Conservation (phyloP, 1,139 yeast species). For the Casaregolazyma lundiana region DNA sequence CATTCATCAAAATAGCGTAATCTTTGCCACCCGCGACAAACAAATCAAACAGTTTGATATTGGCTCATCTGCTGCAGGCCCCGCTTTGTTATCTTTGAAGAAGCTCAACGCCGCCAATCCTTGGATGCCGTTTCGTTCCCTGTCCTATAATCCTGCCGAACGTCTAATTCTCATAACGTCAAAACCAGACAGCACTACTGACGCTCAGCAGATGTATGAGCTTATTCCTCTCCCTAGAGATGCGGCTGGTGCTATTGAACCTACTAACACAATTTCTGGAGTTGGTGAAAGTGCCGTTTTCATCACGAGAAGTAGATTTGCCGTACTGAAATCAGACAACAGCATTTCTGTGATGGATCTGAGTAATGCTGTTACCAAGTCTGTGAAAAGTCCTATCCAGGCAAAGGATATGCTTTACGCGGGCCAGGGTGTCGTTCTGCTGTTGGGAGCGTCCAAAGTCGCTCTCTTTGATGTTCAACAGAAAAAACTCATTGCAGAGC, state of each 20-base stretch:
- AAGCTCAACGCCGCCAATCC: constrained; percentile 62
- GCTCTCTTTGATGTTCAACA: constrained; percentile 91
- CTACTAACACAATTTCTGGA: constrained; percentile 72
- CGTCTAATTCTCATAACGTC: constrained; percentile 79
- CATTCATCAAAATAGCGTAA: constrained; percentile 62
- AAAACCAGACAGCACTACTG: constrained; percentile 57
- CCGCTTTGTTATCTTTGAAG: constrained; percentile 79
- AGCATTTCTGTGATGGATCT: constrained; percentile 78
- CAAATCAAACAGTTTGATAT: constrained; percentile 80
- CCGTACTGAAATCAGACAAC: constrained; percentile 65
- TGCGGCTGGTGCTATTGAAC: constrained; percentile 89
- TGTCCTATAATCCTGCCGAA: constrained; percentile 91
- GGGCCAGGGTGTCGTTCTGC: constrained; percentile 73
- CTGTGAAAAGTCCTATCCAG: constrained; percentile 67
- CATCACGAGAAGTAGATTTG: constrained; percentile 92
- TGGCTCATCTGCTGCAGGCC: constrained; percentile 46
- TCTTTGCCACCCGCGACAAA: constrained; percentile 76
- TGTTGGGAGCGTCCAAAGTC: constrained; percentile 68
- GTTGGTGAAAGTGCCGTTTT: constrained; percentile 83
- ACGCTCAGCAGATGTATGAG: constrained; percentile 47
- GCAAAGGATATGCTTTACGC: constrained; percentile 78
- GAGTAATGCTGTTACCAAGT: constrained; percentile 73
- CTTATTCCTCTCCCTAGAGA: constrained; percentile 78
- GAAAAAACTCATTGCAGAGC: constrained; percentile 67
- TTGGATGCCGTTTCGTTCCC: constrained; percentile 79